Percentiles rank a stretch among this genome's conserved stretches.
phyloP scores from a whole-genome alignment of 2,329 filamentous ascomycete species.

The Aspergillus transmontanensis region DNA sequence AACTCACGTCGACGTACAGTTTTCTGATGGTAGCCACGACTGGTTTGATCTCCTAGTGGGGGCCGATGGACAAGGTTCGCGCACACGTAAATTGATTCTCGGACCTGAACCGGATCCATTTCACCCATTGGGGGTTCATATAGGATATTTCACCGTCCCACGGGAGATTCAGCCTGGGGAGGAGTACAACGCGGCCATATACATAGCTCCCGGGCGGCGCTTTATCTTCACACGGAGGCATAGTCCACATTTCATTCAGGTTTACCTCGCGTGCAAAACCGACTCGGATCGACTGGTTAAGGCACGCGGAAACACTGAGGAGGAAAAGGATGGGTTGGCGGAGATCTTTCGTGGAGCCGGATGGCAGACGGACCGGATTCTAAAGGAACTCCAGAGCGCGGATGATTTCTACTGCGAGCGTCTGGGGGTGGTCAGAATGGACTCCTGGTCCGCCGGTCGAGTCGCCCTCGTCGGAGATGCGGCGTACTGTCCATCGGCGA shows the following conservation, averaged over 20 bases:
- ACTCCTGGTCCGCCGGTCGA: constrained; percentile 49
- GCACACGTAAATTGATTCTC: constrained; percentile 24
- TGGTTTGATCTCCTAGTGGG: constrained; percentile 34
- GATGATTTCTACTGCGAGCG: constrained; percentile 53
- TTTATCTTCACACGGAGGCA: constrained; percentile 23
- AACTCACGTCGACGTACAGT: constrained; percentile 21
- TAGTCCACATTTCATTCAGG: constrained; percentile 38
- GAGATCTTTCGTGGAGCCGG: constrained; percentile 47
- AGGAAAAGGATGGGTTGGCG: constrained; percentile 44
- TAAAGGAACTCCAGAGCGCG: constrained; percentile 44
- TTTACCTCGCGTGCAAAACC: constrained; percentile 33
- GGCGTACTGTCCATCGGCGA: constrained; percentile 35
- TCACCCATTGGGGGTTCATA: constrained; percentile 29
- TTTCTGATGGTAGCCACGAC: constrained; percentile 26
- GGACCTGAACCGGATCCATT: constrained; percentile 21
- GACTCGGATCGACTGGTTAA: constrained; percentile 25
- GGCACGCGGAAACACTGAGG: constrained; percentile 35
- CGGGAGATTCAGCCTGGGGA: constrained; percentile 19
- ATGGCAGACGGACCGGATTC: constrained; percentile 50
- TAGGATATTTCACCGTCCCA: constrained; percentile 43
- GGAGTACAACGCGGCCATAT: constrained; percentile 26
- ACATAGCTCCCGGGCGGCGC: constrained; percentile 39
- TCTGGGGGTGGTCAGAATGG: constrained; percentile 49
- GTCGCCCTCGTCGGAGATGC: constrained; percentile 46
- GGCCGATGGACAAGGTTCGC: constrained; percentile 32